These are phyloP conservation scores for Guyanaporus albipodus DNA, from an alignment of 768 basidiomycete species.

Conservation along the genomic window DNA sequence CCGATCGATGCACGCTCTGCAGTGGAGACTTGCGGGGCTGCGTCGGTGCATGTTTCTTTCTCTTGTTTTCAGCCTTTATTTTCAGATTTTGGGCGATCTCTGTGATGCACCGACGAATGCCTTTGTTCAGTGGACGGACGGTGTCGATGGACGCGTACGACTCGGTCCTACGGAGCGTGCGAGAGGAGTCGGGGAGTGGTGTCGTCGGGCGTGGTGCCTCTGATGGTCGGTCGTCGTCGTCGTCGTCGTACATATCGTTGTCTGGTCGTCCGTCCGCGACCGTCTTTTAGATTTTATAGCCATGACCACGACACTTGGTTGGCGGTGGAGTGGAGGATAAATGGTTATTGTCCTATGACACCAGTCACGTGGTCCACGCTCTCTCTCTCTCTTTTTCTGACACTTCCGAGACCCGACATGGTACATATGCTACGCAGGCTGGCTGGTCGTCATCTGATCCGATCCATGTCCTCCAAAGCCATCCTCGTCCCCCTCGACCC, in stretches of 20 bases:
- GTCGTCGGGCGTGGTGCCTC: neutral
- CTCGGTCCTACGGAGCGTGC: conserved; percentile 14
- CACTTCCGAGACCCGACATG: conserved; percentile 27
- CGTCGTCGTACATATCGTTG: conserved; percentile 1
- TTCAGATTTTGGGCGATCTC: conserved; percentile 11
- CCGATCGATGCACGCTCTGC: neutral
- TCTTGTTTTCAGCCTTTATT: conserved; percentile 3
- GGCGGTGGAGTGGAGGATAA: no score
- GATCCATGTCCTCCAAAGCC: conserved; percentile 52
- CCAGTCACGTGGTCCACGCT: no score
- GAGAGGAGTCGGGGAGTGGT: neutral
- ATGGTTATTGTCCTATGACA: no score
- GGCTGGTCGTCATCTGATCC: conserved; percentile 16
- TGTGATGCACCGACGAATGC: conserved; percentile 13
- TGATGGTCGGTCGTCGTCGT: neutral
- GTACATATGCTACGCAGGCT: conserved; percentile 19
- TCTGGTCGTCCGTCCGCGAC: no score
- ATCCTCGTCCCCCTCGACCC: conserved; percentile 59
- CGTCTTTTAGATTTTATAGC: no score
- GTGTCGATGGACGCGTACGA: conserved; percentile 21
- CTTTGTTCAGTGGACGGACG: conserved; percentile 2
- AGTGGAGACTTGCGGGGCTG: conserved; percentile 1
- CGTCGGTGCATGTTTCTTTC: neutral
- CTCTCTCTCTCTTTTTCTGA: neutral
- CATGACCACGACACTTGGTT: no score